A percentile compares a stretch with the other conserved stretches of the same genome.
These are phyloP conservation scores for Trifolium pratense DNA, from an alignment of 306 rosid species.

Conservation along the genomic window DNA sequence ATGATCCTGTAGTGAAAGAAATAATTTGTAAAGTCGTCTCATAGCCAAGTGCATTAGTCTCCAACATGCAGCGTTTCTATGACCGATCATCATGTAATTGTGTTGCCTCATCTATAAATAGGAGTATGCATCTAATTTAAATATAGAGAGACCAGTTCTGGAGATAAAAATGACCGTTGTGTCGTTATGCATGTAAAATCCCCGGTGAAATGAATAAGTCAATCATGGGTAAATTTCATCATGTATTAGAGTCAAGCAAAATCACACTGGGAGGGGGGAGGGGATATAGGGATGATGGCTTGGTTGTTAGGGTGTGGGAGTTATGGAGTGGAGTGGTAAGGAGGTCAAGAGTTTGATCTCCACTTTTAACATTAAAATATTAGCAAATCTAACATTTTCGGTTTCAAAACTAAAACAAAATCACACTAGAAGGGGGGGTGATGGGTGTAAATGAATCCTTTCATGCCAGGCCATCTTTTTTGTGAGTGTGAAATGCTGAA, in stretches of 20 bases:
- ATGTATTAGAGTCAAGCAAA: constrained; percentile 29
- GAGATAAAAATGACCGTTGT: constrained; percentile 17
- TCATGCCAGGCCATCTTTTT: constrained; percentile 3
- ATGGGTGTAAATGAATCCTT: background rate
- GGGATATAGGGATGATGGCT: constrained; percentile 41
- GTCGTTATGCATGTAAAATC: constrained; percentile 28
- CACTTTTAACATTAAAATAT: background rate
- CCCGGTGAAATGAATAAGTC: background rate
- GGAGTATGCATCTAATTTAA: constrained; percentile 36
- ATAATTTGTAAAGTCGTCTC: constrained; percentile 53
- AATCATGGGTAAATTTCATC: constrained; percentile 23
- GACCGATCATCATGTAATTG: constrained; percentile 47
- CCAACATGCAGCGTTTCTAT: constrained; percentile 62
- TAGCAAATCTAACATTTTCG: background rate
- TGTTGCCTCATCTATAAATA: constrained; percentile 43
- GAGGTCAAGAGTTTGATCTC: background rate
- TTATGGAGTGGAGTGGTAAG: background rate
- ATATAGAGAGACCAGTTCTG: constrained; percentile 11
- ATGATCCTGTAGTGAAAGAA: constrained; percentile 52
- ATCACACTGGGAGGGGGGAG: background rate
- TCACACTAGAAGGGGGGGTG: background rate
- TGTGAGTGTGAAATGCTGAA: background rate
- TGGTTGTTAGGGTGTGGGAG: background rate
- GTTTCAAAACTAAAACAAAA: constrained; percentile 30
- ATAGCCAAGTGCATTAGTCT: constrained; percentile 60